Conservation (phyloP, 805 yeast species). For the Metschnikowia picachoensis region DNA sequence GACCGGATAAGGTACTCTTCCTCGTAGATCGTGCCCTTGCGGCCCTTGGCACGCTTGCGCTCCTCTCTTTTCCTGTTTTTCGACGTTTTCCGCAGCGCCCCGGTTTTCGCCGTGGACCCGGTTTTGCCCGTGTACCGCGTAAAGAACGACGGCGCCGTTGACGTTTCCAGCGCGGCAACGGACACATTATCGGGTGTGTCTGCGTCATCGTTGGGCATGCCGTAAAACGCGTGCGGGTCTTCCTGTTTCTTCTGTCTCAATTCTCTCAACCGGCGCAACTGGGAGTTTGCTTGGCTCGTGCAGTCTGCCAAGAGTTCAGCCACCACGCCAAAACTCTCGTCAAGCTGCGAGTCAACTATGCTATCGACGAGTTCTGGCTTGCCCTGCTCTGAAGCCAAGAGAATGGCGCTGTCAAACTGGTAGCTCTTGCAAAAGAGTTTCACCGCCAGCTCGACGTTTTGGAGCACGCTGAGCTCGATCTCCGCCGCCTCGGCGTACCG, state of each 20-base stretch:
- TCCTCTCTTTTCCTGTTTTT: constrained; percentile 94
- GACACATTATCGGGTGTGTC: constrained; percentile 93
- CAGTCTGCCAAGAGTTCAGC: constrained; percentile 95
- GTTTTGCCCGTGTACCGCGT: constrained; percentile 97
- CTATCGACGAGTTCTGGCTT: constrained; percentile 46
- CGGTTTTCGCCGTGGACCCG: constrained; percentile 92
- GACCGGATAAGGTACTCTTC: constrained; percentile 91
- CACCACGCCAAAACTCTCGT: constrained; percentile 82
- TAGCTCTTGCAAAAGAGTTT: constrained; percentile 70
- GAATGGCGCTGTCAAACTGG: constrained; percentile 69
- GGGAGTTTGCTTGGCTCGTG: constrained; percentile 78
- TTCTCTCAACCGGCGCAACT: constrained; percentile 77
- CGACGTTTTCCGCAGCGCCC: constrained; percentile 88
- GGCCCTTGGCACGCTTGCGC: constrained; percentile 92
- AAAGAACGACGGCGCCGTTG: constrained; percentile 88
- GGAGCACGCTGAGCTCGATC: constrained; percentile 60
- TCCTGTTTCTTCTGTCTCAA: constrained; percentile 75
- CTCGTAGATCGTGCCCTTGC: constrained; percentile 96
- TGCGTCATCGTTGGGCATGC: constrained; percentile 47
- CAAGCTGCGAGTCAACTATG: constrained; percentile 67
- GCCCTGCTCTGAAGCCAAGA: constrained; percentile 50
- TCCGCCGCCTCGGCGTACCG: constrained; percentile 77
- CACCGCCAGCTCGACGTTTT: constrained; percentile 60
- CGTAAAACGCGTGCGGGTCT: constrained; percentile 85
- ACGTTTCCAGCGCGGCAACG: constrained; percentile 89